Evolutionary conservation across 257 asterid genomes (phyloP).

Genomic region (Solanum infundibuliforme): DNA sequence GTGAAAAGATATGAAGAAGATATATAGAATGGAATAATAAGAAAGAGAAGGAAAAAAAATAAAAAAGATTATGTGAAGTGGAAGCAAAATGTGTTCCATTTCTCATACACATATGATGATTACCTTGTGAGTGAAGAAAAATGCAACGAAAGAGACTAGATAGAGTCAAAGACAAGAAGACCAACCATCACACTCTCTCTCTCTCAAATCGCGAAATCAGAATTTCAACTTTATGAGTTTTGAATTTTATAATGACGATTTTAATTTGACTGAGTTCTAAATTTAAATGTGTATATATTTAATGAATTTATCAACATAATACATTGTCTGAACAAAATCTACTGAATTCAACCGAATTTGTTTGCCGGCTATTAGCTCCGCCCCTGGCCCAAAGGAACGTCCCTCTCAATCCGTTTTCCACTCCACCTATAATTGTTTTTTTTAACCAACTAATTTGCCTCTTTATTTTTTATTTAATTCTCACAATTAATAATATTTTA

Average conservation of each 20-base stretch:
- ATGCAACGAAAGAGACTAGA: constrained; percentile 28
- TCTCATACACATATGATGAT: constrained; percentile 53
- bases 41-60: constrained; percentile 20
- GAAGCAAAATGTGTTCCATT: constrained; percentile 71
- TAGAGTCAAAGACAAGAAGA: constrained; percentile 87
- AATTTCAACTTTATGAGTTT: not conserved
- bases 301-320: not conserved
- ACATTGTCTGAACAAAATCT: not conserved
- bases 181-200: constrained; percentile 43
- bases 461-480: not conserved
- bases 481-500: not conserved
- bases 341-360: not conserved
- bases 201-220: not conserved
- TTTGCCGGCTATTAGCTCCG: not conserved
- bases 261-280: rapidly evolving
- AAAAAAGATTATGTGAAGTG: constrained; percentile 76
- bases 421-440: constrained; percentile 38
- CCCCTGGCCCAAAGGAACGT: constrained; percentile 12
- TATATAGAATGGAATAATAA: constrained; percentile 34
- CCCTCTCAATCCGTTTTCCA: constrained; percentile 96
- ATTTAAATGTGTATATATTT: not conserved
- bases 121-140: constrained; percentile 98
- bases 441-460: not conserved
- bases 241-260: not conserved
- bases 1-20: constrained; percentile 32